Evolutionary conservation across 129 eudicot species (phyloP).

Genomic region (Dittrichia graveolens): DNA sequence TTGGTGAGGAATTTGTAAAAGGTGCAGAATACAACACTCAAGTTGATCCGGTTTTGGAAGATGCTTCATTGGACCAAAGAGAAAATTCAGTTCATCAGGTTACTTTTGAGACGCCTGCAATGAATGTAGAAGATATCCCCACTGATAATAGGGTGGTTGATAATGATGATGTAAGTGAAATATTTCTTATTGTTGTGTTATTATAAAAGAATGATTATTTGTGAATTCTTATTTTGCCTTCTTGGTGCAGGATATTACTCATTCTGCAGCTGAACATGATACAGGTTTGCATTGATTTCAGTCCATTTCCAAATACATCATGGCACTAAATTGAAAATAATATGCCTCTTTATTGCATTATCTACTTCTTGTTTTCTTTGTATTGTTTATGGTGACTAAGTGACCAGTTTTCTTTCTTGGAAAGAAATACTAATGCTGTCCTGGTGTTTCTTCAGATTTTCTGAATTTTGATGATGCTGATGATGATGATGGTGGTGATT

Average conservation of each 20-base stretch:
- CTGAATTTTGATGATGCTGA: slow-evolving; percentile 79
- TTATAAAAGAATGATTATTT: background rate
- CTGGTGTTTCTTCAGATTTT: slow-evolving; percentile 55
- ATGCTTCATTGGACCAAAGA: slow-evolving; percentile 32
- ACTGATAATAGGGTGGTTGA: slow-evolving; percentile 30
- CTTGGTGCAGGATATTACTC: slow-evolving; percentile 53
- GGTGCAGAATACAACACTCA: slow-evolving; percentile 36
- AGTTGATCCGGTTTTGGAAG: slow-evolving; percentile 30
- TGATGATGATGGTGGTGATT: slow-evolving; percentile 72
- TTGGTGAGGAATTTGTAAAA: slow-evolving; percentile 32
- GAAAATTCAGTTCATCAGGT: slow-evolving; percentile 35
- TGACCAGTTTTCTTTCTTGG: too few relatives aligned
- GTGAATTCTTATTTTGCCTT: slow-evolving; percentile 12
- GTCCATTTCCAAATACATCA: background rate
- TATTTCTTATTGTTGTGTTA: background rate
- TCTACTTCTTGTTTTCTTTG: background rate
- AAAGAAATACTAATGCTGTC: too few relatives aligned
- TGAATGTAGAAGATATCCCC: slow-evolving; percentile 36
- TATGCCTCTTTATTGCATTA: background rate
- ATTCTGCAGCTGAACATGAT: slow-evolving; percentile 58
- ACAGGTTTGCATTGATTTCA: slow-evolving; percentile 64
- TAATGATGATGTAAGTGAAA: slow-evolving; percentile 49
- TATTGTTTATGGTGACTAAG: too few relatives aligned
- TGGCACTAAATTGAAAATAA: background rate
- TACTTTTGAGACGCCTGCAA: slow-evolving; percentile 33